Conservation (phyloP, 305 asterid species). For the Salvia sclarea region DNA sequence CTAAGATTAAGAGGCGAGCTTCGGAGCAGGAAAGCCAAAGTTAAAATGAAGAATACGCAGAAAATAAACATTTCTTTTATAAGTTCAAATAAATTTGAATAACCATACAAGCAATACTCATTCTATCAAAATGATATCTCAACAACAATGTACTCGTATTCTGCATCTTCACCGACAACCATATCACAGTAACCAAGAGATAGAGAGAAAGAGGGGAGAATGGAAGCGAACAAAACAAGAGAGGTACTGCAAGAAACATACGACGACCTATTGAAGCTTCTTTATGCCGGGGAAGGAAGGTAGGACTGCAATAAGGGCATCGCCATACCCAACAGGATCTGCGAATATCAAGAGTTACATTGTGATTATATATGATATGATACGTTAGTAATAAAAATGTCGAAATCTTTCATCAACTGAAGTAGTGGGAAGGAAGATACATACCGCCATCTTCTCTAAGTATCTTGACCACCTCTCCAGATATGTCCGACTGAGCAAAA, state of each 20-base stretch:
- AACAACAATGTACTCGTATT: not conserved
- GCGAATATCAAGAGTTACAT: constrained; percentile 22
- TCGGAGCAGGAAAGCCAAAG: too few relatives aligned
- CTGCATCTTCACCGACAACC: not conserved
- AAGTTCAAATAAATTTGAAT: constrained; percentile 4
- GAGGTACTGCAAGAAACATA: not conserved
- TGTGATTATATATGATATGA: not conserved
- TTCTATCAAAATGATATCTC: constrained; percentile 21
- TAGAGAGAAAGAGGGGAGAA: not conserved
- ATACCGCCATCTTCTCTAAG: constrained; percentile 80
- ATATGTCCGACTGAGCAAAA: constrained; percentile 53
- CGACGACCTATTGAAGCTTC: constrained; percentile 58
- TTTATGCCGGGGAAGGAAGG: constrained; percentile 92
- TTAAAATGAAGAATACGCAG: not conserved
- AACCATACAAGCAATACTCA: not conserved
- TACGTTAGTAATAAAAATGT: not conserved
- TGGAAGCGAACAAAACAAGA: not conserved
- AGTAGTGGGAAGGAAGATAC: constrained; percentile 10
- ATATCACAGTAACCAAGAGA: not conserved
- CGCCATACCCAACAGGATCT: constrained; percentile 90
- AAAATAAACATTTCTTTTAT: not conserved
- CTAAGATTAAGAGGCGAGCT: too few relatives aligned
- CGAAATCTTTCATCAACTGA: not conserved
- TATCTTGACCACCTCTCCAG: constrained; percentile 87
- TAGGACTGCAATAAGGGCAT: constrained; percentile 77